phyloP scores from a whole-genome alignment of 2,329 filamentous ascomycete genomes.

The Pseudocercospora ulei region DNA sequence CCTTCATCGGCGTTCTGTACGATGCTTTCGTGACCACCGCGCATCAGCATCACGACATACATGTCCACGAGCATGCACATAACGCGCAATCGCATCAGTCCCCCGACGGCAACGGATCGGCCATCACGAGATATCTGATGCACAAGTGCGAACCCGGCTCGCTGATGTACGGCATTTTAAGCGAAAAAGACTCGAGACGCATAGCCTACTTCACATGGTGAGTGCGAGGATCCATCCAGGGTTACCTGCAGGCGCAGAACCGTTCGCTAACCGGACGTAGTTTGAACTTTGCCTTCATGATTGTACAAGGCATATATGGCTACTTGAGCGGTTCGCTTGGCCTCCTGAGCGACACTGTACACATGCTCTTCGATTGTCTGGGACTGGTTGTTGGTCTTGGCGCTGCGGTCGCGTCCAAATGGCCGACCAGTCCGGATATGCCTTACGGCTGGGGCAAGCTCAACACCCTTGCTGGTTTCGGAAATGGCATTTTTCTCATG shows the following conservation, averaged over 20 bases:
- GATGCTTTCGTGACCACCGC: constrained; percentile 33
- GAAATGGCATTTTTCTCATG: constrained; percentile 91
- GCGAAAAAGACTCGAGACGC: constrained; percentile 81
- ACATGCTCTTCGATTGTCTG: constrained; percentile 98
- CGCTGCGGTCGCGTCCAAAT: constrained; percentile 90
- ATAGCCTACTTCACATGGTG: constrained; percentile 97
- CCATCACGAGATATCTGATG: constrained; percentile 64
- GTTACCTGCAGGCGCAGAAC: neutral
- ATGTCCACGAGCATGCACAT: constrained; percentile 30
- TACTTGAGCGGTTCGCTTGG: constrained; percentile 88
- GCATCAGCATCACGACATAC: constrained; percentile 30
- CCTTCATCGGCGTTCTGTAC: constrained; percentile 36
- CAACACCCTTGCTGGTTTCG: constrained; percentile 90
- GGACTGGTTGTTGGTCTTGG: constrained; percentile 82
- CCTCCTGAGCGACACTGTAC: constrained; percentile 92
- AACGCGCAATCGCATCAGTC: constrained; percentile 29
- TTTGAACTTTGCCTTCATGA: constrained; percentile 90
- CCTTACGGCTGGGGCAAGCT: constrained; percentile 96
- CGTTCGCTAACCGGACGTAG: constrained; percentile 40
- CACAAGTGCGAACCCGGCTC: constrained; percentile 60
- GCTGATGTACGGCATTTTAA: constrained; percentile 72
- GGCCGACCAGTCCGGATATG: constrained; percentile 79
- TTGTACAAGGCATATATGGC: constrained; percentile 86
- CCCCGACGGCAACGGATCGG: constrained; percentile 49
- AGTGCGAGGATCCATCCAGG: constrained; percentile 30